Conservation (phyloP, 106 monocot genomes). For the Chionographis japonica region DNA sequence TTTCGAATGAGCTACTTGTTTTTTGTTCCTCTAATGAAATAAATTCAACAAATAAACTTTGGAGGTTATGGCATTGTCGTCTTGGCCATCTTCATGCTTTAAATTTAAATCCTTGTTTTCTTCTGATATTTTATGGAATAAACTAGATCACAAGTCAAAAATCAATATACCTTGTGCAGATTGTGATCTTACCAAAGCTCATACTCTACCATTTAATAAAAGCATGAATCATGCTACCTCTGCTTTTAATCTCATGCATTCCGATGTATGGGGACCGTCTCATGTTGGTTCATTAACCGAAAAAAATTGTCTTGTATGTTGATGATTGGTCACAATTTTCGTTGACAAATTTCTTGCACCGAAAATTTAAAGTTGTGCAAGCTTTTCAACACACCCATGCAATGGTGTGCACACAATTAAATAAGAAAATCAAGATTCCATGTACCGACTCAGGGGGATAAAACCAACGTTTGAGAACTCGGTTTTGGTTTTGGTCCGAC, state of each 20-base stretch:
- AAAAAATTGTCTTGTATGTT: conserved; percentile 6
- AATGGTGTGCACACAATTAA: neutral
- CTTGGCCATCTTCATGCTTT: neutral
- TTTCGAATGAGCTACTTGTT: neutral
- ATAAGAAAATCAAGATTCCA: conserved; percentile 3
- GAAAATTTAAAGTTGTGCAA: neutral
- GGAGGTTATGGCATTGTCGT: neutral
- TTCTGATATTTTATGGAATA: neutral
- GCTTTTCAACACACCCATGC: neutral
- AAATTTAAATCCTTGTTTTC: conserved; percentile 5
- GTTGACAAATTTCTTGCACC: neutral
- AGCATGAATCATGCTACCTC: neutral
- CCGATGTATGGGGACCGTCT: conserved; percentile 8
- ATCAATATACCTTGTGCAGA: neutral
- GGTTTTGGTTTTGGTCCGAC: no score
- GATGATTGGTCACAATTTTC: conserved; percentile 14
- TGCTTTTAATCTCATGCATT: conserved; percentile 7
- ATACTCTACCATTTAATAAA: conserved; percentile 2
- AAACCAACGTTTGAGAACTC: no score
- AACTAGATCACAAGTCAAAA: neutral
- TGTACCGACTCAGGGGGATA: neutral
- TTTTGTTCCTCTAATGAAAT: neutral
- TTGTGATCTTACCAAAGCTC: neutral
- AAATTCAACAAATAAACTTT: conserved; percentile 3
- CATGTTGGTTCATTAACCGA: conserved; percentile 3